A percentile compares a stretch with the other conserved stretches of the same genome.
Evolutionary conservation across 2,329 filamentous ascomycete genomes (phyloP).

Genomic region (Trichoderma pleuroti): DNA sequence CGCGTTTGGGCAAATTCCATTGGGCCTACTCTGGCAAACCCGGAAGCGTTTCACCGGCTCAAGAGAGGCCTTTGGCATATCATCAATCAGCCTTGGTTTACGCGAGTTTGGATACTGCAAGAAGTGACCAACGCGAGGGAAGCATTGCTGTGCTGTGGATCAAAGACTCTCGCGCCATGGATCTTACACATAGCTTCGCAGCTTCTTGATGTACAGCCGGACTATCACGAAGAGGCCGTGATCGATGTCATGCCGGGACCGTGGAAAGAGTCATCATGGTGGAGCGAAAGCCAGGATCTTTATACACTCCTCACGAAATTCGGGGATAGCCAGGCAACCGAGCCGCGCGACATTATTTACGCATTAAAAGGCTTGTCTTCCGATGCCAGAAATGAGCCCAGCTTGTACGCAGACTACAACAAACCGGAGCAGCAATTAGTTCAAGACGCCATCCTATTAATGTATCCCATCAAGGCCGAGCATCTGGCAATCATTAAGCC

Average conservation of each 20-base stretch:
- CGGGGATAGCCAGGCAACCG: neutral
- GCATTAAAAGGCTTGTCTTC: conserved; percentile 10
- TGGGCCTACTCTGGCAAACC: neutral
- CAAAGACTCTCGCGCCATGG: neutral
- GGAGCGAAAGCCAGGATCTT: conserved; percentile 11
- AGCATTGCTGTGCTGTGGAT: neutral
- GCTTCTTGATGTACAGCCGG: rapidly evolving
- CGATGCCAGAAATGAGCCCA: neutral
- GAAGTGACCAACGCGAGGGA: neutral
- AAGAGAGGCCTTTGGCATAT: neutral
- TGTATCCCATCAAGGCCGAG: neutral
- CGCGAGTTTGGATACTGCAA: neutral
- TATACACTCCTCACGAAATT: conserved; percentile 5
- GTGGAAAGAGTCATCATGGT: conserved; percentile 1
- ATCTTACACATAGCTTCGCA: neutral
- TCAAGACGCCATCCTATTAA: neutral
- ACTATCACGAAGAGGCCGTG: conserved; percentile 18
- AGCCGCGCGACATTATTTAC: conserved; percentile 7
- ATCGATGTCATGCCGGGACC: conserved; percentile 20
- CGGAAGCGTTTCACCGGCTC: neutral
- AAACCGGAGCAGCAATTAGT: neutral
- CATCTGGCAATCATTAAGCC: neutral
- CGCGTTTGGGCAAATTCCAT: neutral
- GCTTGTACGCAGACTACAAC: neutral
- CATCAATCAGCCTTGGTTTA: neutral